phyloP scores from a whole-genome alignment of 23 red algal genomes.

The Agarophyton chilense region DNA sequence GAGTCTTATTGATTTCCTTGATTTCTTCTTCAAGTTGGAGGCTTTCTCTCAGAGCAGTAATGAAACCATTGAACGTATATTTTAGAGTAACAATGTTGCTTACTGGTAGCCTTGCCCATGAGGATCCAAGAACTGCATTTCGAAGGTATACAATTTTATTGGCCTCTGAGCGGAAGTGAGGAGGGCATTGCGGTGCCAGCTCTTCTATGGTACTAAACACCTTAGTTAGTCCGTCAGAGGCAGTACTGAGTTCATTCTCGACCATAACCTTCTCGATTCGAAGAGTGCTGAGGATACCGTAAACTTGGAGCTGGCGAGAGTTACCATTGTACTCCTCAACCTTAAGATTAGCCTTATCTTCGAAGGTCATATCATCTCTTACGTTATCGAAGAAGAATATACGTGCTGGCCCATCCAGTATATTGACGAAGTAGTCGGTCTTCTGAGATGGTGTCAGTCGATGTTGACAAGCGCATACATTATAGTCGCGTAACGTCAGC shows the following conservation, averaged over 20 bases:
- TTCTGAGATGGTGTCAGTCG: too few species aligned
- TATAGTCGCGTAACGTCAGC: too few species aligned
- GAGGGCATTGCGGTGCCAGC: conserved; percentile 32
- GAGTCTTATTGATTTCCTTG: not conserved
- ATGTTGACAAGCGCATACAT: too few species aligned
- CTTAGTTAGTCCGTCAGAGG: conserved; percentile 30
- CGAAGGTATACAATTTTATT: conserved; percentile 47
- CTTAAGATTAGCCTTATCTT: conserved; percentile 54
- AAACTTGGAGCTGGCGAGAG: conserved; percentile 32
- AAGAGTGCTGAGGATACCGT: conserved; percentile 17
- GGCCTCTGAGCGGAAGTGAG: conserved; percentile 4
- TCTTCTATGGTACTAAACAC: conserved; percentile 20
- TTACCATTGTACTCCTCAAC: conserved; percentile 49
- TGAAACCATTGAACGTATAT: conserved; percentile 60
- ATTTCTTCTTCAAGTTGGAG: conserved; percentile 55
- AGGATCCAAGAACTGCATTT: conserved; percentile 7
- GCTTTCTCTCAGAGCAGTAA: conserved; percentile 40
- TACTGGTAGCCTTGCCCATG: conserved; percentile 5
- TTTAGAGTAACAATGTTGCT: conserved; percentile 27
- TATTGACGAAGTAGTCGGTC: too few species aligned
- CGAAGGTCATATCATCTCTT: conserved; percentile 46
- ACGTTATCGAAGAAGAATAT: conserved; percentile 61
- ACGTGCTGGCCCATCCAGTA: conserved; percentile 35
- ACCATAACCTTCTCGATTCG: conserved; percentile 28
- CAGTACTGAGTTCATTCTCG: conserved; percentile 27